Conservation (phyloP, 495 filamentous ascomycete genomes). For the Aspergillus affinis region DNA sequence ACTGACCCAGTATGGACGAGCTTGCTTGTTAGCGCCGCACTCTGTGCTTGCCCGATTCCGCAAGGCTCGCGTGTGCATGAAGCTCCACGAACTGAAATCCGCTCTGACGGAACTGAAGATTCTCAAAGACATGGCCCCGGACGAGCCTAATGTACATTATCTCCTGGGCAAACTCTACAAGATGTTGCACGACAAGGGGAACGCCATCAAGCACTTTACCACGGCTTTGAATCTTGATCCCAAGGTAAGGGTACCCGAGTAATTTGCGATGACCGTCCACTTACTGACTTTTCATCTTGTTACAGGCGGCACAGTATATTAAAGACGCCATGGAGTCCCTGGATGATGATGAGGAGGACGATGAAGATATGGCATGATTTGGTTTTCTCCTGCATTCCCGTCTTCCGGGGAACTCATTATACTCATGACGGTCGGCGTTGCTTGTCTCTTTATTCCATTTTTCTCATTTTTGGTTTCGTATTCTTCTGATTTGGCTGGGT, state of each 20-base stretch:
- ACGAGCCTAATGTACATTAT: conserved; percentile 95
- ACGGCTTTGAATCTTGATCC: conserved; percentile 94
- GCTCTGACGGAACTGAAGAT: conserved; percentile 78
- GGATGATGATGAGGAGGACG: conserved; percentile 80
- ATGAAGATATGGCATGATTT: conserved; percentile 55
- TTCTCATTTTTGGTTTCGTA: not conserved
- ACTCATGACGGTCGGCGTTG: conserved; percentile 24
- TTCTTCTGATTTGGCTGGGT: not conserved
- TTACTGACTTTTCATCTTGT: conserved; percentile 21
- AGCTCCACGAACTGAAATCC: conserved; percentile 64
- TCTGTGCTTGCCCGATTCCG: conserved; percentile 83
- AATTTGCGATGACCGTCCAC: not conserved
- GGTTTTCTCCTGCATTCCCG: conserved; percentile 8
- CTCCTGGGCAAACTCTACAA: conserved; percentile 86
- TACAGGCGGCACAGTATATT: conserved; percentile 81
- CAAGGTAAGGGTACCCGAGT: conserved; percentile 59
- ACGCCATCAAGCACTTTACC: conserved; percentile 88
- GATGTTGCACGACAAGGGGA: conserved; percentile 69
- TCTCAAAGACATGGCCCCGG: conserved; percentile 84
- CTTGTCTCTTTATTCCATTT: not conserved
- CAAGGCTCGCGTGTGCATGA: conserved; percentile 84
- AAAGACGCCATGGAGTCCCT: conserved; percentile 90
- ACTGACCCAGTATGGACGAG: conserved; percentile 74
- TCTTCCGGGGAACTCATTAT: conserved; percentile 7
- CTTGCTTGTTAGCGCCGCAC: conserved; percentile 75